phyloP scores from a whole-genome alignment of 306 rosid genomes.

The Prinsepia uniflora region DNA sequence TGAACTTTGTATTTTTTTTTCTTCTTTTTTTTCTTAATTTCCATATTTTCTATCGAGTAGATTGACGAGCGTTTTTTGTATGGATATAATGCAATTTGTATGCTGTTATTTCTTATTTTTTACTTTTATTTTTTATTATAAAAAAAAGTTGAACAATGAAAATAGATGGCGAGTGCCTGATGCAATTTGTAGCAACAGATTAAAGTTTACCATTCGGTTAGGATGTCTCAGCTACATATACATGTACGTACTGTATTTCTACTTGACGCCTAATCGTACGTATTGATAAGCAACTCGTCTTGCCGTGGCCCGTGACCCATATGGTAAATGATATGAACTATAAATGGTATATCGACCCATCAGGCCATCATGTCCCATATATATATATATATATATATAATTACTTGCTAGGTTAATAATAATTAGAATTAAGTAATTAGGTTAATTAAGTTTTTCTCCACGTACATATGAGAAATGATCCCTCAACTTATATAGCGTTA shows the following conservation, averaged over 20 bases:
- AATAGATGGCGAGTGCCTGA: no score
- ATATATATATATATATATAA: no score
- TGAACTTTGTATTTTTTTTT: slow-evolving; percentile 1
- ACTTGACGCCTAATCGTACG: no score
- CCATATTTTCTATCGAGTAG: slow-evolving; percentile 24
- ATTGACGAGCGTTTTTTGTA: slow-evolving; percentile 42
- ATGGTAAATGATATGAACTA: slow-evolving; percentile 34
- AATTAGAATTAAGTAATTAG: neutral
- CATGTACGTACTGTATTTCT: no score
- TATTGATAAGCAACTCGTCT: no score
- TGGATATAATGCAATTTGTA: slow-evolving; percentile 33
- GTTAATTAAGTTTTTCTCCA: neutral
- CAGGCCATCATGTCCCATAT: neutral
- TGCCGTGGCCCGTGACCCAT: no score
- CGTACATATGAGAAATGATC: neutral
- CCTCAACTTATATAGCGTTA: neutral
- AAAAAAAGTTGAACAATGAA: no score
- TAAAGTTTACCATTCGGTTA: no score
- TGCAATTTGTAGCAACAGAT: no score
- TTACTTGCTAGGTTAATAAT: neutral
- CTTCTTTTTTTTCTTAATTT: neutral
- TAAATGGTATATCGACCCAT: neutral
- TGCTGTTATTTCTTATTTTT: slow-evolving; percentile 41
- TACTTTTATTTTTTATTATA: slow-evolving; percentile 14
- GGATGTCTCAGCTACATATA: no score